Evolutionary conservation across 106 monocot species (phyloP), one percentile per base, ranked within the genome.

Genomic region (Allium sativum): DNA sequence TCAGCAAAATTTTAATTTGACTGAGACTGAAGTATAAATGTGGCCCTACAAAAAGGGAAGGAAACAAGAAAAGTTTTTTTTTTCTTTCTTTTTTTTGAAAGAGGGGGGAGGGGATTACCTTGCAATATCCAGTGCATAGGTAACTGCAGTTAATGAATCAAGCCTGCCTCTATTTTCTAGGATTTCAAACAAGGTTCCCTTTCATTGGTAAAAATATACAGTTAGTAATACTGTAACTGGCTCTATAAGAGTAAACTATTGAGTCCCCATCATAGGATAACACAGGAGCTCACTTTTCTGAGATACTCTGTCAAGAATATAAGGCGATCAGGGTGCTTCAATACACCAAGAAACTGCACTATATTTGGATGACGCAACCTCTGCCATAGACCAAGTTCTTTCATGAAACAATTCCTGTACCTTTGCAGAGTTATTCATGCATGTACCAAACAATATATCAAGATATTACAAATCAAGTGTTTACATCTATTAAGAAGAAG

Each of bases 281-380:
- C 45, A 14, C 7, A 45, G 19, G 56, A 48, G 58, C 57, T 58
- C 48, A 68, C 68, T 55, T 68, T 68, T 46, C 47, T 43, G 0
- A 68, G 58, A 58, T 68, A 68, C 47, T 68, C 68, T 21, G 68
- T 68, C 16, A 68, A 21, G 68, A 68, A 68, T 40, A 68, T 68
- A 21, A 68, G 47, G 40, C 68, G 68, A 58, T 57, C 48, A 14
- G 58, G 45, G 16, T 58, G 56, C 31, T 68, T 68, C 48, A 68
- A 10, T 58, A 68, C 68, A 58, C 68, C 68, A 56, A 68, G 68
- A 52, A 68, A 68, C 48, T 68, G 68, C 58, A 68, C 68, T 15
- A 68, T 68, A 48, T 68, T 68, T 58, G 68, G 68, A 31, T 68
- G 68, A 42, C 68, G 68, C 48, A 68, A 58, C 43, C 58, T 45